Base-by-base conservation (phyloP, 2,329 filamentous ascomycete genomes). In the Tolypocladium album region DNA sequence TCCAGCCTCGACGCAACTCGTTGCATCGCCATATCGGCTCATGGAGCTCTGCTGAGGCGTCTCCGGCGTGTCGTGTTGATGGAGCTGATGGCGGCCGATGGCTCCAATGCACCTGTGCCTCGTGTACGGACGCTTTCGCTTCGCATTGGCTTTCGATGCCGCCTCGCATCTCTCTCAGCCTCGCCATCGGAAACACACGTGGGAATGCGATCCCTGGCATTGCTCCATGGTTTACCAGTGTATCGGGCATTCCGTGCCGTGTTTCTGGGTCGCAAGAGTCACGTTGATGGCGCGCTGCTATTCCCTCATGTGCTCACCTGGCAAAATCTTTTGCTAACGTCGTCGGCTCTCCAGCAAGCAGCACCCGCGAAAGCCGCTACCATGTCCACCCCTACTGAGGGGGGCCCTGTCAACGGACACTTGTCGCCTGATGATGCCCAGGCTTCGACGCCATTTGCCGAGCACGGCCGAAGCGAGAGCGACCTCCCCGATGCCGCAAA, bases 401-500 rank as follows among this genome's bases (percentile, higher is more conserved):
- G 77, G 66, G 80, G 83, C 75, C 79, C 85, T 70, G 79, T 82
- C 69, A 89, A 91, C 75, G 88, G 88, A 70, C 82, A 87, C 74
- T 71, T 78, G 67, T 83, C 83, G 70, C 81, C 83, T 67, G 74
- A 79, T 64, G 77, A 79, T 66, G 75, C 79, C 66, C 74, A 70
- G 61, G 71, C 69, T 59, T 71, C 74, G 59, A 69, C 71, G 61
- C 67, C 74, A 57, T 71, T 75, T 64, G 72, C 74, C 62, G 74
- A 72, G 56, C 67, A 64, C 55, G 65, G 62, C 56, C 65, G 58
- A 60, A 67, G 64, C 75, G 89, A 91, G 67, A 90, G 86, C 79
- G 89, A 92, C 67, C 80, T 88, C 62, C 92, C 89, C 68, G 88
- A 95, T 69, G 79, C 83, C 67, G 82, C 83, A 70, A 83, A 88